Evolutionary conservation across 2,329 filamentous ascomycete genomes (phyloP), one percentile per base, ranked within the genome.

Genomic region (Colletotrichum orbiculare): DNA sequence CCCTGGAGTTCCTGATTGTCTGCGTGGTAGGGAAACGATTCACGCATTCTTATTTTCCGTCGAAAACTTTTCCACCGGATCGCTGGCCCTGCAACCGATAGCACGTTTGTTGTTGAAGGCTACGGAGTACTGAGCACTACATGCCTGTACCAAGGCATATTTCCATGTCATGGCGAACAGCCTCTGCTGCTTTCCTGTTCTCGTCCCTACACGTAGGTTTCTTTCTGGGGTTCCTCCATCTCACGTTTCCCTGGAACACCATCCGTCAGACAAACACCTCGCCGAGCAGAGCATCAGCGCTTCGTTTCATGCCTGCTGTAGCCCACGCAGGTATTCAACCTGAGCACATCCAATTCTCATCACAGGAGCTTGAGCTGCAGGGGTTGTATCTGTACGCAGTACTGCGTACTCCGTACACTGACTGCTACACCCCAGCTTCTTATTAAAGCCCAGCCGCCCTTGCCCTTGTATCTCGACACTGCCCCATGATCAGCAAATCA

Each of bases 241-340:
- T 42, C 49, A 34, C 50, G 46, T 55, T 55, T 56, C 39, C 37
- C 38, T 33, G 39, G 35, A 48, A 61, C 45, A 42, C 38, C 58
- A 13, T 65, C 58, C 52, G 47, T 65, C 50, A 35, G 52, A 62
- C 62, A 64, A 59, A 53, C 60, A 48, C 42, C 13, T n/a, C 47
- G 25, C 25, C 25, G 25, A 25, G 25, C 25, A 25, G 25, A 25
- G 25, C 25, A 56, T 53, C 57, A 34, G 15, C 46, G 17, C 62
- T 9, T 37, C 62, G 57, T 62, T 65, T 65, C 62, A 65, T 54
- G 58, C 52, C 58, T 62, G 58, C 62, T 61, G 41, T 52, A 65
- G 62, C n/a, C 62, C 25, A 25, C 25, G 25, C 25, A 25, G 25
- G 25, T 62, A 52, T 52, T 61, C 57, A 55, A 46, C 50, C 45